These are phyloP conservation scores for Poa annua DNA, from an alignment of 176 grass and related monocot genomes.

Conservation along the genomic window DNA sequence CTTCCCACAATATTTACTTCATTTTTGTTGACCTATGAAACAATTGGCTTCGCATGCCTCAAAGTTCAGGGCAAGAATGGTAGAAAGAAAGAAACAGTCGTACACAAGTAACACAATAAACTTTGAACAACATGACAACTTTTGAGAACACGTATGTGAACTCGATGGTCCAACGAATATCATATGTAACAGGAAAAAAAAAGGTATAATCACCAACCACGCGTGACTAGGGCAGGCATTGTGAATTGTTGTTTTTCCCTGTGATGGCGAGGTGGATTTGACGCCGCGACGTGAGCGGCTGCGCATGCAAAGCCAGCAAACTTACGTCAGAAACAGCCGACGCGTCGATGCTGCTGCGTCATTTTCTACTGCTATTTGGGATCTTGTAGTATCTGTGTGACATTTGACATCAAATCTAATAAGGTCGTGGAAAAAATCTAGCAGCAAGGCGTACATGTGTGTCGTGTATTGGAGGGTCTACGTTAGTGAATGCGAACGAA, in stretches of 20 bases:
- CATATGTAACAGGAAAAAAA: neutral
- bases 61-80: neutral
- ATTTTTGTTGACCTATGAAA: too few species aligned
- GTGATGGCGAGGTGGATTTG: neutral
- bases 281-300: slow-evolving; percentile 8
- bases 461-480: neutral
- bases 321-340: neutral
- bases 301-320: neutral
- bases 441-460: neutral
- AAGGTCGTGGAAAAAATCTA: neutral
- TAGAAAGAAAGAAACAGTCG: neutral
- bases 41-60: neutral
- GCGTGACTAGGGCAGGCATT: too few species aligned
- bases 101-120: too few species aligned
- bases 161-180: neutral
- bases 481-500: neutral
- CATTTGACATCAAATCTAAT: neutral
- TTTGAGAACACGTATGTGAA: neutral
- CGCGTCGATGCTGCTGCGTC: neutral
- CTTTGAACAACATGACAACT: neutral
- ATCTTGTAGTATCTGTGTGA: neutral
- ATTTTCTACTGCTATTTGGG: neutral
- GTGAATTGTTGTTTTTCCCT: neutral
- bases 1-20: neutral
- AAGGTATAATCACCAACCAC: neutral